Evolutionary conservation across 139 green algal species (phyloP).

Genomic region (Microglena sp.): DNA sequence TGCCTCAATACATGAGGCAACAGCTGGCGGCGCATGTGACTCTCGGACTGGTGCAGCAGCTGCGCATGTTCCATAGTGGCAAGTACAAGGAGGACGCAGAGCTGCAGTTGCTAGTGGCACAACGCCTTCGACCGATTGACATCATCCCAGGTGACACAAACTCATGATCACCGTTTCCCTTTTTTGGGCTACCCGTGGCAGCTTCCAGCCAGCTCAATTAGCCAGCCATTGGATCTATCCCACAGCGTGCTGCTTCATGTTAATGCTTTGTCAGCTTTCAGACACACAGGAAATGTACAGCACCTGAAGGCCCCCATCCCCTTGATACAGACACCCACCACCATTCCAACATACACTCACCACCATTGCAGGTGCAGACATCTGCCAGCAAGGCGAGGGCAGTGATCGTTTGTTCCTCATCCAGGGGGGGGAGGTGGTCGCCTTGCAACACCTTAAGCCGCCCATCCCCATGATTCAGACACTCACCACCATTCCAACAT

Average conservation of each 20-base stretch:
- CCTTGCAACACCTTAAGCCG: no score
- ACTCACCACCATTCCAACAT: neutral
- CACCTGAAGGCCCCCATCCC: no score
- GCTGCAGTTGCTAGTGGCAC: constrained; percentile 21
- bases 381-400: constrained; percentile 35
- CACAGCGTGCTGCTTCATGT: no score
- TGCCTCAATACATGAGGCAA: constrained; percentile 1
- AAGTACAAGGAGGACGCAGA: constrained; percentile 17
- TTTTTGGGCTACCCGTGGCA: no score
- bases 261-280: no score
- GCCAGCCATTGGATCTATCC: no score
- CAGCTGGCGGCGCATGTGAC: constrained; percentile 5
- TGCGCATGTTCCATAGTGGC: constrained; percentile 15
- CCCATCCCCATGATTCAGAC: no score
- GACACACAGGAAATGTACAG: no score
- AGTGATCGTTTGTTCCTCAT: constrained; percentile 31
- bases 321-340: neutral
- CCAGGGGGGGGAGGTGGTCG: constrained; percentile 13
- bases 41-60: constrained; percentile 8
- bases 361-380: constrained; percentile 14
- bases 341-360: neutral
- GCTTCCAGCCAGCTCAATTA: no score
- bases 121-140: constrained; percentile 17
- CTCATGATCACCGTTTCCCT: neutral
- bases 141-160: constrained; percentile 1